phyloP scores from a whole-genome alignment of 2,329 filamentous ascomycete species.

The Stemphylium vesicarium region DNA sequence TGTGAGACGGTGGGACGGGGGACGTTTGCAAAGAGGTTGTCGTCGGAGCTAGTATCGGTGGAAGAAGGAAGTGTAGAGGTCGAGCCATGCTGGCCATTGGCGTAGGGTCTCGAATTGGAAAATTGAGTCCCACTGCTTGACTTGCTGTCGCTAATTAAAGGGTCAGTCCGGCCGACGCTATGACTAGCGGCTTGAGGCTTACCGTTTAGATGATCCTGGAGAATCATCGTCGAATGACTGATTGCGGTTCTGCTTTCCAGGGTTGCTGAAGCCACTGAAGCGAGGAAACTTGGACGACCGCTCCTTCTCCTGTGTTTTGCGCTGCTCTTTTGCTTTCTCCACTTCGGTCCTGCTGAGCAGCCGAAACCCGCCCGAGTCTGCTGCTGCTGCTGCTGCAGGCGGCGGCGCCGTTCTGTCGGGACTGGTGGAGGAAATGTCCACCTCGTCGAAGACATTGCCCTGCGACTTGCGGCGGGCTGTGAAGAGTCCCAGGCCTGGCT shows the following conservation, averaged over 20 bases:
- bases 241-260: conserved; percentile 40
- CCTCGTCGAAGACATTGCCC: conserved; percentile 44
- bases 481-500: conserved; percentile 42
- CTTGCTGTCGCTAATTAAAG: conserved; percentile 47
- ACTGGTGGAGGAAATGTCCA: conserved; percentile 23
- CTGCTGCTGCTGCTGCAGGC: no score
- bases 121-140: conserved; percentile 50
- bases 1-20: conserved; percentile 39
- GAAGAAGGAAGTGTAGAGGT: conserved; percentile 51
- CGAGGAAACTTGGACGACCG: conserved; percentile 42
- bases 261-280: conserved; percentile 41
- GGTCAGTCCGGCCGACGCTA: conserved; percentile 38
- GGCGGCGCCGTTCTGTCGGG: conserved; percentile 30
- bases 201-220: conserved; percentile 46
- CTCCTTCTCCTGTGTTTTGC: conserved; percentile 41
- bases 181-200: conserved; percentile 29
- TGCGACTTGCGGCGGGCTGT: conserved; percentile 47
- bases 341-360: conserved; percentile 44
- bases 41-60: conserved; percentile 46
- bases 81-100: conserved; percentile 45
- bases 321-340: conserved; percentile 33
- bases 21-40: conserved; percentile 46
- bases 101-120: conserved; percentile 43
- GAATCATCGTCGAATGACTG: conserved; percentile 47
- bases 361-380: conserved; percentile 41